These are phyloP conservation scores for Phalaenopsis equestris DNA, from an alignment of 106 monocot species.

Conservation along the genomic window DNA sequence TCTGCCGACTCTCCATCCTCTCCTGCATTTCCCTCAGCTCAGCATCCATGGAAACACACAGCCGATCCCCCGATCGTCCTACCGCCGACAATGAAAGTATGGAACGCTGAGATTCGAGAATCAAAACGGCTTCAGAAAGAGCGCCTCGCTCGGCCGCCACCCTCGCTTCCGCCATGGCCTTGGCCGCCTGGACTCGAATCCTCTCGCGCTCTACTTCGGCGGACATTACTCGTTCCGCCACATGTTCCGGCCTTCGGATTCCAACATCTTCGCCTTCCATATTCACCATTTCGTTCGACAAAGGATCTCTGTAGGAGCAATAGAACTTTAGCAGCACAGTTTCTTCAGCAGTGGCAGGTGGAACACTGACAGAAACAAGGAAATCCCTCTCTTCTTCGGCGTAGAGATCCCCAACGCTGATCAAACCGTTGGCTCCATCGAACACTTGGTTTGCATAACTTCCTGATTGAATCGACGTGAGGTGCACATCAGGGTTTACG, in stretches of 20 bases:
- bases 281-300: slow-evolving; percentile 25
- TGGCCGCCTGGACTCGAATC: slow-evolving; percentile 60
- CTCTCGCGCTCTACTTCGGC: slow-evolving; percentile 72
- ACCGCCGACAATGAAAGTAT: slow-evolving; percentile 27
- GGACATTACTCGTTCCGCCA: slow-evolving; percentile 12
- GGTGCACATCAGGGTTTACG: slow-evolving; percentile 25
- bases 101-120: slow-evolving; percentile 40
- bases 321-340: slow-evolving; percentile 32
- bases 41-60: slow-evolving; percentile 50
- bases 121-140: slow-evolving; percentile 45
- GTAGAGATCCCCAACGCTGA: slow-evolving; percentile 67
- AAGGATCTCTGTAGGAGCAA: slow-evolving; percentile 42
- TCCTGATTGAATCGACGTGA: slow-evolving; percentile 55
- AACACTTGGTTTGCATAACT: slow-evolving; percentile 42
- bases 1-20: slow-evolving; percentile 65
- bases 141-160: slow-evolving; percentile 55
- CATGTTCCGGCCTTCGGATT: slow-evolving; percentile 29
- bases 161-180: slow-evolving; percentile 60
- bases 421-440: slow-evolving; percentile 36
- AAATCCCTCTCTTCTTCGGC: slow-evolving; percentile 88
- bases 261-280: slow-evolving; percentile 25
- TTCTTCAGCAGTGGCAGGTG: slow-evolving; percentile 18
- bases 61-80: slow-evolving; percentile 37
- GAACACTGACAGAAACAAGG: slow-evolving; percentile 52
- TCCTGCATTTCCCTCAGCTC: slow-evolving; percentile 89